Evolutionary conservation across 2,329 filamentous ascomycete species (phyloP), one percentile per base, ranked within the genome.

Genomic region (Colletotrichum sojae): DNA sequence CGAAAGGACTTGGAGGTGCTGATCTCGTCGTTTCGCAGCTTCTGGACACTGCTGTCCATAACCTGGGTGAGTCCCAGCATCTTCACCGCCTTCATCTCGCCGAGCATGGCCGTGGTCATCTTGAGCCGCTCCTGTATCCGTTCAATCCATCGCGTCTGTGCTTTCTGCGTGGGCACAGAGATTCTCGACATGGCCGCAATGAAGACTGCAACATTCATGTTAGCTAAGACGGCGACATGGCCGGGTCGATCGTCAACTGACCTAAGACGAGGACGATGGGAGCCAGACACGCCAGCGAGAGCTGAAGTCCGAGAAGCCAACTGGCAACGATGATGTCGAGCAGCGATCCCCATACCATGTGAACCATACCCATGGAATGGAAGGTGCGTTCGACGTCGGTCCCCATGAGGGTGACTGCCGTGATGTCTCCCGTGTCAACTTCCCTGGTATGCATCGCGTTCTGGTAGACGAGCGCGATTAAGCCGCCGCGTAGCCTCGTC

Each of bases 31-130:
- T 58, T 36, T 6, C 79, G 72, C 52, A 78, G 62, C 3, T 70
- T 67, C 20, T 75, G 71, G 6, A 81, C 73, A 0, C 74, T 73
- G 1, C 63, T 69, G 1, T 71, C 71, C 36, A 80, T 73, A 1
- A 75, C 64, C 1, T 65, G 56, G 0, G 74, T 58, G 0, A 81
- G 71, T 0, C 81, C 82, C 13, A 80, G 77, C 78, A 85, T 84
- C 72, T 84, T 85, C 22, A 85, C 77, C 27, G 81, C 78, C 69
- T 83, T 83, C 76, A 85, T 83, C 3, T 82, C 79, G n/a, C 76
- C 76, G 0, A 85, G 77, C 75, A 83, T 78, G 4, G 75, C 75
- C 1, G 78, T 75, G 0, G 83, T 85, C 4, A 80, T 75, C 5
- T 78, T 76, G 5, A 85, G 78, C 5, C 83, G 80, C 46, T 79